Base-by-base conservation (phyloP, 2,329 filamentous ascomycete species). In the Ophiostoma populinum region DNA sequence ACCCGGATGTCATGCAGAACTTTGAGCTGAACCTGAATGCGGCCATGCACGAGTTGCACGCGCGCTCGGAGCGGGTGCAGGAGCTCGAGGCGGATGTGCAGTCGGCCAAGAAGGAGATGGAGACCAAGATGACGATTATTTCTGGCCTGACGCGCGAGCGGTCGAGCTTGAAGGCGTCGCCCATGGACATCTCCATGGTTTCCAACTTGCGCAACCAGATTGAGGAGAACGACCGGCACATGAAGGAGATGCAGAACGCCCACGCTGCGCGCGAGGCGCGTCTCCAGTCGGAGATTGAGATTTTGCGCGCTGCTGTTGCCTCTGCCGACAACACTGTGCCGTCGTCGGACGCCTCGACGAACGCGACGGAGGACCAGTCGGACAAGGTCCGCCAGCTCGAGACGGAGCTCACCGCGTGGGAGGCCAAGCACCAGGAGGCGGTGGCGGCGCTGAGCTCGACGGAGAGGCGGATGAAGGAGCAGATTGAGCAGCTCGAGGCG, bases 111-210 rank as follows among this genome's bases (percentile, higher is more conserved):
- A 93, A 85, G 60, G 90, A 98, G 55, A 92, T 95, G 78, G 90
- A 98, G 51, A 76, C 71, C 42, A 98, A 98, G 68, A 85, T 87
- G 63, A 81, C 82, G 20, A 86, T 98, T 50, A 95, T 98, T 46
- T 82, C 83, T 20, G 90, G 90, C 6, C 64, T 98, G 43, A 92
- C 90, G 4, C 77, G 90, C 36, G 92, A 98, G 55, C 69, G 92
- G 40, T 87, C 83, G 3, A 94, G 85, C 57, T 67, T 94, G 58
- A 83, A 87, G 52, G 69, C 52, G 3, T 79, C 80, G 17, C 80
- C 85, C 7, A 76, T 93, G 50, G 90, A 98, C 50, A 92, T 94
- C 52, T 86, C 82, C 0, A 75, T 94, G 43, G 77, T 95, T 21
- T 79, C 82, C 5, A 78, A 76, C 12, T 71, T 98, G 60, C 79